Evolutionary conservation across 495 filamentous ascomycete species (phyloP).

Genomic region (Annulohypoxylon stygium): DNA sequence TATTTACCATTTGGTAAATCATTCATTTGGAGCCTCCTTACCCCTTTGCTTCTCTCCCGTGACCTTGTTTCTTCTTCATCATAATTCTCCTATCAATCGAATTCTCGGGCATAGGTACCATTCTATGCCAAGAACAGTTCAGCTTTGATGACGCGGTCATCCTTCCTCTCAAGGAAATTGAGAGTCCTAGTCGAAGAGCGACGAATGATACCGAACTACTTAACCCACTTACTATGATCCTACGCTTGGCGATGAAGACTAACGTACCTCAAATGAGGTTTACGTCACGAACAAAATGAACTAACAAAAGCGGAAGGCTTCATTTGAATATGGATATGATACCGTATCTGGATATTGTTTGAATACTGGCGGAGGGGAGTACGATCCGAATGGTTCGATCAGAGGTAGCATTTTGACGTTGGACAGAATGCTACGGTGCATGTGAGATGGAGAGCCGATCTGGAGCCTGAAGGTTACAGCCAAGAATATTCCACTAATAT

Average conservation of each 20-base stretch:
- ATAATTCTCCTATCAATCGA: neutral
- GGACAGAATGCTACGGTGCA: neutral
- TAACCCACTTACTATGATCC: neutral
- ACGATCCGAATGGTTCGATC: neutral
- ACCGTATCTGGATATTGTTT: neutral
- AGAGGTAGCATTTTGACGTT: neutral
- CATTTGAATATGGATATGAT: neutral
- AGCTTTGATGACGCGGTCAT: too few relatives aligned
- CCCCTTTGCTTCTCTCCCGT: neutral
- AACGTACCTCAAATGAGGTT: neutral
- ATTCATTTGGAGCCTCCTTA: neutral
- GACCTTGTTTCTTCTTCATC: neutral
- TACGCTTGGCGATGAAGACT: neutral
- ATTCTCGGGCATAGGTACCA: neutral
- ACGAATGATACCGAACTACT: neutral
- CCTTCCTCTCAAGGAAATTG: too few relatives aligned
- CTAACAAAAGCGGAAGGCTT: constrained; percentile 4
- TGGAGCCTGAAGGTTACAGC: constrained; percentile 1
- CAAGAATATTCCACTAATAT: neutral
- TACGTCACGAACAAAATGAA: neutral
- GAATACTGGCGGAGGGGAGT: neutral
- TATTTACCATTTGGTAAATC: constrained; percentile 23
- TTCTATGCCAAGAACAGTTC: too few relatives aligned
- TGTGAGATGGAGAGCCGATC: neutral
- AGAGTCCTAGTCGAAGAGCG: neutral